phyloP scores from a whole-genome alignment of 1,284 basidiomycete genomes.

The Agroathelia rolfsii region DNA sequence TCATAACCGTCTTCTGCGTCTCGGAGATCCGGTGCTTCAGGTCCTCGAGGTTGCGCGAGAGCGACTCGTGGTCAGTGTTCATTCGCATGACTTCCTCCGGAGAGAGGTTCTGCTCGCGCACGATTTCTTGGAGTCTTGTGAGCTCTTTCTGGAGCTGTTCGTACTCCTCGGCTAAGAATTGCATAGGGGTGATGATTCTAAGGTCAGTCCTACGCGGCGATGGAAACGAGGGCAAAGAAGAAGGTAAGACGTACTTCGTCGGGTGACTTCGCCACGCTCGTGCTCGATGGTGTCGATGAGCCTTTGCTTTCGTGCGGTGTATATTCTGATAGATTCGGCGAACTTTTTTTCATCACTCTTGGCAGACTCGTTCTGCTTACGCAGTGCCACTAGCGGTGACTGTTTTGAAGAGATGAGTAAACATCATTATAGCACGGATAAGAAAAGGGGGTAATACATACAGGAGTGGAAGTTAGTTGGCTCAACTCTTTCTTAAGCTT shows the following conservation, averaged over 20 bases:
- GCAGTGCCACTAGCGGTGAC: constrained; percentile 57
- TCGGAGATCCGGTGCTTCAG: constrained; percentile 67
- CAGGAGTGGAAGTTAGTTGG: constrained; percentile 49
- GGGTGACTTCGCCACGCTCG: constrained; percentile 52
- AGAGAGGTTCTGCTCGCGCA: constrained; percentile 74
- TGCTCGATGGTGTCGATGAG: constrained; percentile 49
- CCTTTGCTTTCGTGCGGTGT: constrained; percentile 54
- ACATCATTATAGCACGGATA: constrained; percentile 8
- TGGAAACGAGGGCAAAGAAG: too few relatives aligned
- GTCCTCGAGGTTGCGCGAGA: constrained; percentile 63
- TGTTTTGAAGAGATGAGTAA: constrained; percentile 19
- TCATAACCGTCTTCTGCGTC: constrained; percentile 57
- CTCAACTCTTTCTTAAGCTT: constrained; percentile 43
- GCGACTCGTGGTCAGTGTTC: constrained; percentile 74
- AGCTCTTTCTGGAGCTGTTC: constrained; percentile 55
- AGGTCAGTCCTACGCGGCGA: too few relatives aligned
- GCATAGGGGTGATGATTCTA: too few relatives aligned
- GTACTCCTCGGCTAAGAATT: constrained; percentile 45
- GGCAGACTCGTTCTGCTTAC: constrained; percentile 45
- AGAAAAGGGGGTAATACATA: constrained; percentile 27
- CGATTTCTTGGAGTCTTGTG: constrained; percentile 49
- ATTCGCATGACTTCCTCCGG: constrained; percentile 80
- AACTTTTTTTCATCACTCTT: constrained; percentile 62
- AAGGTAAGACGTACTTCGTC: constrained; percentile 29
- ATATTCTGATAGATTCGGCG: constrained; percentile 53